Conservation (phyloP, 306 rosid species). For the Prosopis cineraria region DNA sequence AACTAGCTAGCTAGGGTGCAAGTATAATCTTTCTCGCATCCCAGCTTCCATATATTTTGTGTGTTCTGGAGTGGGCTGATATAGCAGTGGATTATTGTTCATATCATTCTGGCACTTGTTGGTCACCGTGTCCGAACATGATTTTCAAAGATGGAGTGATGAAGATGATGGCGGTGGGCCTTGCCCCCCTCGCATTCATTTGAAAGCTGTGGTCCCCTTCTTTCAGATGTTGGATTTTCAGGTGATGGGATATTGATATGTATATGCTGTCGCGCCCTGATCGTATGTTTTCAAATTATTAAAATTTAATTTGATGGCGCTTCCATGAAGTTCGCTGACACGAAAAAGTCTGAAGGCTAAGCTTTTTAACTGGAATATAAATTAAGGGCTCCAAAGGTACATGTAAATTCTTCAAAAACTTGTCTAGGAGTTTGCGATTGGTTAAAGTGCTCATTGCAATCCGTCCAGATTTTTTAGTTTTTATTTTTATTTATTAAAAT, state of each 20-base stretch:
- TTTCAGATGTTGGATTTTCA: not conserved
- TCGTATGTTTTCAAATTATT: not conserved
- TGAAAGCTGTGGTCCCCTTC: not conserved
- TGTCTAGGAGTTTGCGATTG: too few relatives aligned
- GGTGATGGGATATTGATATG: not conserved
- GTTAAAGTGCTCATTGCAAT: too few relatives aligned
- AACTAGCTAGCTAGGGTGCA: conserved; percentile 1
- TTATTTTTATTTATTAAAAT: too few relatives aligned
- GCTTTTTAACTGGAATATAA: not conserved
- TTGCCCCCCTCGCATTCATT: not conserved
- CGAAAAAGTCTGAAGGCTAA: not conserved
- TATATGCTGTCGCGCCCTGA: not conserved
- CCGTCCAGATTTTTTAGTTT: too few relatives aligned
- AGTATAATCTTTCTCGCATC: not conserved
- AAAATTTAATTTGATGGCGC: not conserved
- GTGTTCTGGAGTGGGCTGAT: not conserved
- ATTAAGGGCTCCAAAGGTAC: not conserved
- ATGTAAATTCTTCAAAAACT: not conserved
- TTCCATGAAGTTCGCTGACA: not conserved
- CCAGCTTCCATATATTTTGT: not conserved
- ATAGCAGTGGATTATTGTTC: not conserved
- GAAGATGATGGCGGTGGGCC: conserved; percentile 23
- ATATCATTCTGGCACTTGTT: conserved; percentile 17
- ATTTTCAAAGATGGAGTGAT: conserved; percentile 6
- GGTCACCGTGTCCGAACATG: conserved; percentile 4